Evolutionary conservation across 176 grass and related monocot species (phyloP).

Genomic region (Phoenix dactylifera): DNA sequence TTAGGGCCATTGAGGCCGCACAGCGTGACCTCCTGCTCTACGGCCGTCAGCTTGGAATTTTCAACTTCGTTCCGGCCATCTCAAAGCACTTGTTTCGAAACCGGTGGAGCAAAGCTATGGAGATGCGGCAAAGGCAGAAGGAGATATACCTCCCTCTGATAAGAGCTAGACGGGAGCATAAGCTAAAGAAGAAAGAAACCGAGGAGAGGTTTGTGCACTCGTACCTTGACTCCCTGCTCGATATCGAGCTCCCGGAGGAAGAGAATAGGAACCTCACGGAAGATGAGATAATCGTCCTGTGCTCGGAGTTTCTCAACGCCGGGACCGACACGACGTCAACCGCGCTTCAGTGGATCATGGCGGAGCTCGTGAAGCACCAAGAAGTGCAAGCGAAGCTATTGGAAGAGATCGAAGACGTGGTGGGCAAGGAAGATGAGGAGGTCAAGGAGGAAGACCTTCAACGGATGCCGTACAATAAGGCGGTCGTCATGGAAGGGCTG

Average conservation of each 20-base stretch:
- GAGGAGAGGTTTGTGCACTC: constrained; percentile 29
- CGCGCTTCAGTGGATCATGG: constrained; percentile 68
- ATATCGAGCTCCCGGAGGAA: constrained; percentile 39
- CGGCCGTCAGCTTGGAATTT: not conserved
- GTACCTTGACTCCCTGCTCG: constrained; percentile 60
- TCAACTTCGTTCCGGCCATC: not conserved
- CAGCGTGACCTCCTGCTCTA: not conserved
- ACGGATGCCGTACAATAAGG: constrained; percentile 49
- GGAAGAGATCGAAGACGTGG: constrained; percentile 22
- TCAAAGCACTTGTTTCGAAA: not conserved
- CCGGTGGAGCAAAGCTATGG: not conserved
- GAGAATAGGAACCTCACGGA: constrained; percentile 28
- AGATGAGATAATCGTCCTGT: constrained; percentile 37
- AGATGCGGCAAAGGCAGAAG: not conserved
- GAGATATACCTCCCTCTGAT: not conserved
- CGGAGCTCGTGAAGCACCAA: constrained; percentile 58
- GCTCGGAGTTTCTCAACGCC: constrained; percentile 56
- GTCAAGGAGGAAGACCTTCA: constrained; percentile 38
- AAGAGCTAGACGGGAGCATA: not conserved
- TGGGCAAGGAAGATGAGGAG: not conserved
- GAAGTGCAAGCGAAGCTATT: constrained; percentile 31
- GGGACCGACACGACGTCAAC: constrained; percentile 63
- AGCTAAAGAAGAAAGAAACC: not conserved
- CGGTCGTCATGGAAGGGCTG: constrained; percentile 50
- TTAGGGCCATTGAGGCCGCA: not conserved